phyloP scores from a whole-genome alignment of 2,329 filamentous ascomycete species.

The Cucurbitaria berberidis region DNA sequence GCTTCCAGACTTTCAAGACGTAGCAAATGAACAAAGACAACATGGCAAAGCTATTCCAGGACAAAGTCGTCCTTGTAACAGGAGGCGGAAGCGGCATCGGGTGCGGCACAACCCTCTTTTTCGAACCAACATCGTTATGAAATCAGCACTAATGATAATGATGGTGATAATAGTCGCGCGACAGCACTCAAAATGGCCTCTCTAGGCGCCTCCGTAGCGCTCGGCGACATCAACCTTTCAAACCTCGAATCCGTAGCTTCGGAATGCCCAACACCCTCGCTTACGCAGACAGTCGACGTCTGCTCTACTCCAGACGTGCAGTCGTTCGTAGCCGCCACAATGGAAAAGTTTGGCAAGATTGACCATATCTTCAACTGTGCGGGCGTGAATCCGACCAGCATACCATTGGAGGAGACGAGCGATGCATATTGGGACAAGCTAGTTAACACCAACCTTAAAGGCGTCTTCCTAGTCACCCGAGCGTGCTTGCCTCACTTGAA shows the following conservation, averaged over 20 bases:
- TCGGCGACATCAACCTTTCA: conserved; percentile 47
- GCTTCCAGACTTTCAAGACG: neutral
- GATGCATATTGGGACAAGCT: conserved; percentile 58
- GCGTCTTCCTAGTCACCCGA: conserved; percentile 54
- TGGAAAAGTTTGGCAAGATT: conserved; percentile 45
- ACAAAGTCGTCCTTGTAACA: conserved; percentile 39
- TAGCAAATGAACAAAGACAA: neutral
- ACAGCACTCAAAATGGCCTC: conserved; percentile 56
- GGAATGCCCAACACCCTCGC: conserved; percentile 37
- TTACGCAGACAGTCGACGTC: conserved; percentile 54
- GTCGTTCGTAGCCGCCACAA: conserved; percentile 47
- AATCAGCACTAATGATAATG: neutral
- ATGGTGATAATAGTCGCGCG: conserved; percentile 43
- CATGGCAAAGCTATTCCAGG: conserved; percentile 40
- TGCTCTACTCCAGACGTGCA: conserved; percentile 52
- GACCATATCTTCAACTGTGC: conserved; percentile 56
- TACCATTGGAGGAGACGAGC: conserved; percentile 49
- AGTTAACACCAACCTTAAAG: conserved; percentile 54
- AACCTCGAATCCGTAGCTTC: conserved; percentile 50
- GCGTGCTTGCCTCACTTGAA: conserved; percentile 49
- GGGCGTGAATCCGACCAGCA: conserved; percentile 56
- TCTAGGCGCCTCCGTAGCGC: conserved; percentile 49
- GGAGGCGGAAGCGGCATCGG: conserved; percentile 55
- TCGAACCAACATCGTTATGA: conserved; percentile 1
- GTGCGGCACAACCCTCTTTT: conserved; percentile 21